Evolutionary conservation across 179 eudicot genomes (phyloP), one percentile per base, ranked within the genome.

Genomic region (Beta lomatogona): DNA sequence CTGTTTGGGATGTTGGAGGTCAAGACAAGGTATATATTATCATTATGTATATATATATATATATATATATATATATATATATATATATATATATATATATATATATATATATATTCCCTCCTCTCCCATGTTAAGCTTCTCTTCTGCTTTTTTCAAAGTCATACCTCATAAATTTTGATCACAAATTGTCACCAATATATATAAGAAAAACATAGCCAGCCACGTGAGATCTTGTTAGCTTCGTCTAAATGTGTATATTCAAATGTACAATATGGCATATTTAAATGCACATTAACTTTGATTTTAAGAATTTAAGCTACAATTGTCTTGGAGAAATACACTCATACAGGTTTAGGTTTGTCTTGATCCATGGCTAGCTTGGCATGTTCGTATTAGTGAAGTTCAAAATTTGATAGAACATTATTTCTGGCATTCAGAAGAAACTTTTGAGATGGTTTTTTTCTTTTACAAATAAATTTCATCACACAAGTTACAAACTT

Each of bases 1-100:
- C 91, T 77, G 93, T 91, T 10, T 91, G 93, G 93, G 93, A 91
- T 87, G 93, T 91, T 71, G 91, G 92, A 68, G 91, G 92, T 76
- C 91, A 89, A 63, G 89, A 91, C 86, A 90, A 90, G 91, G 93
- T 90, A 73, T 28, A 28, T 55, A 68, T 16, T 6, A n/a, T n/a
- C n/a, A n/a, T n/a, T n/a, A n/a, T n/a, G n/a, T 46, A 15, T 41
- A 54, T 36, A 36, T 36, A 1, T 28, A 36, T 36, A 36, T 36
- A 36, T 1, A n/a, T 46, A 15, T 41, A 54, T 36, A 36, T 36
- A 1, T 28, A 36, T 36, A 36, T 36, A 36, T 1, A n/a, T n/a
- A n/a, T n/a, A n/a, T n/a, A n/a, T n/a, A n/a, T n/a, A n/a, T n/a
- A n/a, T n/a, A n/a, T n/a, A n/a, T n/a, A n/a, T n/a, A n/a, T 46